Evolutionary conservation across 441 rosid genomes (phyloP).

Genomic region (Dalechampia spathulata): DNA sequence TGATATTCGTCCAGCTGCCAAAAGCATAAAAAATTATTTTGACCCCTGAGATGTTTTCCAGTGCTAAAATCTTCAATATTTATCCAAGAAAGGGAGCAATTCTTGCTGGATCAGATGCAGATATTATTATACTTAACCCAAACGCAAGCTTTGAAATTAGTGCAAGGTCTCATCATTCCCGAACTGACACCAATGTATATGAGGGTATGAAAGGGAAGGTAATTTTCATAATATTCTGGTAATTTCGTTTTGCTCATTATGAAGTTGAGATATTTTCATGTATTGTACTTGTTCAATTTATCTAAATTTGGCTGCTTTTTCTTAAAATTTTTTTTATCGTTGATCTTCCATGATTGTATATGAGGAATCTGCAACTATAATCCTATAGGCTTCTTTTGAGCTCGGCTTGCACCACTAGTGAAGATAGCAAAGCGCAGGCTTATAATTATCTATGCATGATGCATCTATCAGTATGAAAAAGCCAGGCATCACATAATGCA

Average conservation of each 20-base stretch:
- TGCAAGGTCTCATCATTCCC: conserved; percentile 67
- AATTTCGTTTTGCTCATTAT: background rate
- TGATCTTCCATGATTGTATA: no score
- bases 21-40: background rate
- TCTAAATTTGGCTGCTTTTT: no score
- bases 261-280: background rate
- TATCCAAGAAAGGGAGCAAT: conserved; percentile 93
- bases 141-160: conserved; percentile 69
- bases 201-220: conserved; percentile 81
- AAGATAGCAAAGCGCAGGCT: background rate
- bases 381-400: no score
- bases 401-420: no score
- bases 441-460: no score
- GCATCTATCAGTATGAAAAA: no score
- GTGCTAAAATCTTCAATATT: conserved; percentile 87
- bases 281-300: no score
- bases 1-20: background rate
- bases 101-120: conserved; percentile 86
- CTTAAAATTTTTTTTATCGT: background rate
- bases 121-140: conserved; percentile 81
- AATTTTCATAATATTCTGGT: conserved; percentile 3
- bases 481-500: no score
- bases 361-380: no score
- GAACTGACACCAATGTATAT: conserved; percentile 74
- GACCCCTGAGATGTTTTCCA: conserved; percentile 22